These are phyloP conservation scores for Sanghuangporus sanghuang DNA, from an alignment of 1,284 basidiomycete genomes.

Conservation along the genomic window DNA sequence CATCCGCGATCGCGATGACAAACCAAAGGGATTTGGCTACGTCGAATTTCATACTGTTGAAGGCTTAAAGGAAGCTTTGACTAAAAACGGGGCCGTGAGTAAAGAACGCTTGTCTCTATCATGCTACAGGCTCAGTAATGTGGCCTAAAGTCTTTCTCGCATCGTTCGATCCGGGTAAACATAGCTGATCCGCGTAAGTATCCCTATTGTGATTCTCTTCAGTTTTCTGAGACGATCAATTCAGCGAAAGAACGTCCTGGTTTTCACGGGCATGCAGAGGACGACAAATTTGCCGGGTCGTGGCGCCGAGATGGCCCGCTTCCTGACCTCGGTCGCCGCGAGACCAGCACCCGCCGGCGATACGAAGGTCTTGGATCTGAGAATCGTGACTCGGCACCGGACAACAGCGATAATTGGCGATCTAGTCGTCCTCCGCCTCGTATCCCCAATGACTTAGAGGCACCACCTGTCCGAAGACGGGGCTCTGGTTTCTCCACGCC, in stretches of 20 bases:
- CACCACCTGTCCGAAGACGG: constrained; percentile 43
- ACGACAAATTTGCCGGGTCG: constrained; percentile 67
- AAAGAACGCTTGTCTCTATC: neutral
- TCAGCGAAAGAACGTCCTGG: constrained; percentile 67
- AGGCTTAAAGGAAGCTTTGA: constrained; percentile 78
- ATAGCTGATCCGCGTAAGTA: constrained; percentile 92
- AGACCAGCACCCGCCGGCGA: constrained; percentile 47
- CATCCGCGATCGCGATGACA: constrained; percentile 86
- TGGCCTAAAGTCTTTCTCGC: constrained; percentile 55
- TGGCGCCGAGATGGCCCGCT: constrained; percentile 91
- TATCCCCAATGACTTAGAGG: constrained; percentile 39
- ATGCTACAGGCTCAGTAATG: constrained; percentile 15
- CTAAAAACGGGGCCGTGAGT: constrained; percentile 59
- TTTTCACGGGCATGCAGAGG: constrained; percentile 47
- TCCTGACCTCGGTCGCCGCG: constrained; percentile 38
- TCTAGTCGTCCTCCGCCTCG: constrained; percentile 47
- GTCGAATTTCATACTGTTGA: constrained; percentile 88
- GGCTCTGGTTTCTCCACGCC: constrained; percentile 48
- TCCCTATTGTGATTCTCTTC: neutral
- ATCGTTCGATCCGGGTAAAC: constrained; percentile 82
- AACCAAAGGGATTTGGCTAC: constrained; percentile 97
- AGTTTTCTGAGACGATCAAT: constrained; percentile 2
- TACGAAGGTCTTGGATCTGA: constrained; percentile 47
- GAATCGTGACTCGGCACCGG: constrained; percentile 47
- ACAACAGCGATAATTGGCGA: constrained; percentile 66